phyloP scores from a whole-genome alignment of 2,329 filamentous ascomycete species.

The Colletotrichum aenigma region DNA sequence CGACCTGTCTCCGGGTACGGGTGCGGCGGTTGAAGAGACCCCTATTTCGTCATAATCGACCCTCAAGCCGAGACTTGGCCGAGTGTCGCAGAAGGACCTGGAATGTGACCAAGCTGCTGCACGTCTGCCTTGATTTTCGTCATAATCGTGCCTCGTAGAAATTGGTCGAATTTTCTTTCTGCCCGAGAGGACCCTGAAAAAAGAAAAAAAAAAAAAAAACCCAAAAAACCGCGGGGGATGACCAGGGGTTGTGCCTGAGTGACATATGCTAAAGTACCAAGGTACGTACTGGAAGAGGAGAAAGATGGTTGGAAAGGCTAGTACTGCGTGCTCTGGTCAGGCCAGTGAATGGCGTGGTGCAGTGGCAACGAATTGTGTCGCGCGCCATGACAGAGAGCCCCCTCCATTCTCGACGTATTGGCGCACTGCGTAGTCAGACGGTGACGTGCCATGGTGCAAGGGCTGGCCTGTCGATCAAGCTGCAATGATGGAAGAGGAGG shows the following conservation, averaged over 20 bases:
- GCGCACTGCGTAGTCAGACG: not conserved
- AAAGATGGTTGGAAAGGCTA: not conserved
- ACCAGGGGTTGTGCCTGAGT: not conserved
- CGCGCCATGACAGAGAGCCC: not conserved
- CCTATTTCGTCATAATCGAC: not conserved
- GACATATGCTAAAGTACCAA: not conserved
- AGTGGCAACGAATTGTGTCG: not conserved
- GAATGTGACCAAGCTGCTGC: not conserved
- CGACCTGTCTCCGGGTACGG: not conserved
- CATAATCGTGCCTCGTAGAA: not conserved
- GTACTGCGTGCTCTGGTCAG: not conserved
- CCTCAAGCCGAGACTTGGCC: not conserved
- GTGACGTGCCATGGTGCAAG: not conserved
- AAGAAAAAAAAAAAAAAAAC: not conserved
- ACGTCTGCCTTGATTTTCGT: not conserved
- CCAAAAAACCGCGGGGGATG: not conserved
- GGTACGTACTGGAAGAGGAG: not conserved
- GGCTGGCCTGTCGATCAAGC: not conserved
- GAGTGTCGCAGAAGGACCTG: not conserved
- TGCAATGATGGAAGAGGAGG: not conserved
- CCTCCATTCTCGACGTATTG: not conserved
- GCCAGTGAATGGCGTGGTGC: not conserved
- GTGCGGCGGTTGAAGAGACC: not conserved
- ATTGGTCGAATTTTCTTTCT: not conserved
- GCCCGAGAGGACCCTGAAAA: not conserved